Evolutionary conservation across 2,329 filamentous ascomycete genomes (phyloP).

Genomic region (Myriosclerotinia duriaeana): DNA sequence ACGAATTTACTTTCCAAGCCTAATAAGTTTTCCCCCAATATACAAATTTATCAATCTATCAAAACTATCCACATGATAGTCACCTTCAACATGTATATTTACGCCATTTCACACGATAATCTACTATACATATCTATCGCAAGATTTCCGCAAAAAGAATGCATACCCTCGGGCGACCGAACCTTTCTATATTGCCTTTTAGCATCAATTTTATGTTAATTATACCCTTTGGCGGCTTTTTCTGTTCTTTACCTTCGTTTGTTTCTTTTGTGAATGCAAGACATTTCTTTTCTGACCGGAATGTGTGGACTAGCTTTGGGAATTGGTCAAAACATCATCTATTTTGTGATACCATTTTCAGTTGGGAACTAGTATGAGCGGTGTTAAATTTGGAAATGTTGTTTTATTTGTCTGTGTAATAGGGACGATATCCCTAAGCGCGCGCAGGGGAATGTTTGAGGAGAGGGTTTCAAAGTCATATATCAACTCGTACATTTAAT

Average conservation of each 20-base stretch:
- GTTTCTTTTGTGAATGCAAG: constrained; percentile 18
- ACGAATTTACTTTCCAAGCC: constrained; percentile 11
- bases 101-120: constrained; percentile 39
- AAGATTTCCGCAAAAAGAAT: constrained; percentile 24
- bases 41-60: constrained; percentile 2
- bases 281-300: constrained; percentile 8
- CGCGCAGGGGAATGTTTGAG: background rate
- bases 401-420: constrained; percentile 14
- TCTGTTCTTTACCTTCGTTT: constrained; percentile 22
- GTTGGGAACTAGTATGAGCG: constrained; percentile 5
- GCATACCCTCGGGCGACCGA: constrained; percentile 25
- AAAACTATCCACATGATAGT: constrained; percentile 1
- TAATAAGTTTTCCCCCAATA: constrained; percentile 3
- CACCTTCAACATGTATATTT: constrained; percentile 28
- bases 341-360: constrained; percentile 23
- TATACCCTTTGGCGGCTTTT: constrained; percentile 22
- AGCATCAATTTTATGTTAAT: constrained; percentile 15
- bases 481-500: constrained; percentile 15
- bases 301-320: constrained; percentile 13
- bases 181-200: constrained; percentile 15
- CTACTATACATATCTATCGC: constrained; percentile 31
- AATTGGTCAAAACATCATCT: constrained; percentile 18
- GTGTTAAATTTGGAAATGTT: background rate
- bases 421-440: background rate
- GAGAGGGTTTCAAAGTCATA: constrained; percentile 2